Base-by-base conservation (phyloP, 164 flowering plant genomes). In the Kingdonia uniflora region DNA sequence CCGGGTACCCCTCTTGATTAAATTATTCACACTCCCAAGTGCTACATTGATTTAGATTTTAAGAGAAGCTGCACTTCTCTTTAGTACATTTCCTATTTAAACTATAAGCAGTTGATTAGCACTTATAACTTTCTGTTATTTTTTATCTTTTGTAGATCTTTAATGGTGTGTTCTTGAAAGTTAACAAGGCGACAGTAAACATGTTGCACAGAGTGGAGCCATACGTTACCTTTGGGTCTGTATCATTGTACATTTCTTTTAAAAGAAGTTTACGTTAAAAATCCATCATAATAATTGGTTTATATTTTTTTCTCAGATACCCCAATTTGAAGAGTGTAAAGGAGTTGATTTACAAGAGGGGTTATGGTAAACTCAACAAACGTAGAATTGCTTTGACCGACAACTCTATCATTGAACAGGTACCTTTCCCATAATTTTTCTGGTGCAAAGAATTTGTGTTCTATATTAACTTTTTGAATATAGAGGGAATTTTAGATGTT, bases 171-270 rank as follows among this genome's bases (percentile, higher is more conserved):
- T 78, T 81, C 26, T 67, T 81, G 21, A 81, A 78, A 57, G 87
- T 81, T 12, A 81, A 78, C 72, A 81, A 81, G 29, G 84, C 87
- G 2, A 81, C 87, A 2, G 12, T 78, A 72, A 78, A 78, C 49
- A 81, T 81, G 84, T 62, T 81, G 55, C 84, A 71, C 22, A 68
- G 81, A 51, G 83, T 78, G 37, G 86, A 78, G 64, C 85, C 85
- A 14, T 81, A 75, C 29, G 78, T 80, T 14, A 80, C 85, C 3
- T 80, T 69, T 57, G 82, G 85, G 85, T 80, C 57, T 19, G 49
- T n/a, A n/a, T 22, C 20, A 21, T 23, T 35, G 4, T n/a, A 35
- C 15, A 52, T 20, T n/a, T n/a, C n/a, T n/a, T n/a, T n/a, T n/a
- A n/a, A n/a, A n/a, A n/a, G n/a, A n/a, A n/a, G n/a, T n/a, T n/a